These are phyloP conservation scores for Coemansia sp. DNA, from an alignment of 192 early-diverging fungal species.

Conservation along the genomic window DNA sequence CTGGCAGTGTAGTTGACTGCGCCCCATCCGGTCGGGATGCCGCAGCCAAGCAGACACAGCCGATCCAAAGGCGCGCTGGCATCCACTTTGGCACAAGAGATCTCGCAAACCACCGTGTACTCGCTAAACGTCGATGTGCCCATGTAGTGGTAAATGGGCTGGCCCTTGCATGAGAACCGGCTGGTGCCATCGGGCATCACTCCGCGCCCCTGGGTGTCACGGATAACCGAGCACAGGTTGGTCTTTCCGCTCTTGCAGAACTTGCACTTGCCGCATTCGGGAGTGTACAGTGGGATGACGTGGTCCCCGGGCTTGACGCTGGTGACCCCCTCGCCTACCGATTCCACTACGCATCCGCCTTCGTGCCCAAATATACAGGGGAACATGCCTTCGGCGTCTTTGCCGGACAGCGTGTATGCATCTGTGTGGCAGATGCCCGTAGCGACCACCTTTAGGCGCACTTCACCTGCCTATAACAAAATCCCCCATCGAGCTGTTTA, in stretches of 20 bases:
- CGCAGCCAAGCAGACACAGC: conserved; percentile 91
- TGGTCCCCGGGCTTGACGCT: conserved; percentile 88
- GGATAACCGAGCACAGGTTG: conserved; percentile 88
- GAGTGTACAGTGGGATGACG: conserved; percentile 90
- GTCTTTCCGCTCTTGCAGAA: conserved; percentile 97
- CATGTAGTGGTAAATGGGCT: conserved; percentile 95
- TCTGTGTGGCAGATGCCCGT: conserved; percentile 96
- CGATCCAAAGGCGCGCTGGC: conserved; percentile 76
- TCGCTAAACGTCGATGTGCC: conserved; percentile 91
- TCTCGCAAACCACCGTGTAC: conserved; percentile 90
- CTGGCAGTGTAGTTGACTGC: conserved; percentile 93
- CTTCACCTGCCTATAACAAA: conserved; percentile 69
- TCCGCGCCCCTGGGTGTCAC: conserved; percentile 89
- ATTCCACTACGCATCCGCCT: conserved; percentile 93
- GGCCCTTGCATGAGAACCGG: conserved; percentile 87
- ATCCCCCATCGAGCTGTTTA: no score
- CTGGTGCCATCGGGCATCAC: conserved; percentile 93
- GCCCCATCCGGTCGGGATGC: conserved; percentile 95
- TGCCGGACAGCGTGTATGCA: conserved; percentile 89
- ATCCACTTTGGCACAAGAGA: conserved; percentile 87
- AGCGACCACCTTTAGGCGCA: conserved; percentile 88
- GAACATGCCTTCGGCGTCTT: conserved; percentile 81
- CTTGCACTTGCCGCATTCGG: conserved; percentile 92
- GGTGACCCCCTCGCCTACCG: conserved; percentile 93
- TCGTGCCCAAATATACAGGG: conserved; percentile 95